Base-by-base conservation (phyloP, 768 basidiomycete genomes). In the Russula sp. region DNA sequence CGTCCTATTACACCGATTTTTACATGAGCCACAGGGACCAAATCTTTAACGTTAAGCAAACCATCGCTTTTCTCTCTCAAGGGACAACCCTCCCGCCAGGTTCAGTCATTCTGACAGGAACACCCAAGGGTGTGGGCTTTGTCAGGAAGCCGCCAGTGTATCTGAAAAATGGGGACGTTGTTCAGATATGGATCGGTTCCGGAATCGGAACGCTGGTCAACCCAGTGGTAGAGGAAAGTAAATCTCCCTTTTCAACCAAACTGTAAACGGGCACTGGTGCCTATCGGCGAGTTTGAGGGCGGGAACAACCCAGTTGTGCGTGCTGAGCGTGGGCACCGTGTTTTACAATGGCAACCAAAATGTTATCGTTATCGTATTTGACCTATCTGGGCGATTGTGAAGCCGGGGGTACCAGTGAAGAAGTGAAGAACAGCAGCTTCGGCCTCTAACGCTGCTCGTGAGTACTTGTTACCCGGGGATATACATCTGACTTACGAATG, bases 201-300 rank as follows among this genome's bases (percentile, higher is more conserved):
- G 90, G 90, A 6, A 85, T 94, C 54, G 91, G 91, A 10, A 89
- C 90, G 0, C 78, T 94, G 31, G 79, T 88, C 64, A 95, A 91
- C 71, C 80, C 85, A 47, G 88, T 94, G 13, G 77, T 83, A 48
- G 91, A 92, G 72, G 91, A 93, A 68, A 75, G 73, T 14, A 69
- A 70, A 59, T 31, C 55, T 9, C 40, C 57, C 56, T 40, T 64
- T 18, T 66, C 71, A 52, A 73, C 80, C n/a, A 84, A 77, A 64
- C 69, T 84, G 62, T 85, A 47, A 49, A 16, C 13, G 8, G 51
- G 22, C 20, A 35, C 7, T 10, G 18, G 34, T 2, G n/a, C 32
- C 2, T 37, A 37, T 10, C 35, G 10, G 53, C 53, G 37, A 39
- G 39, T 39, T 39, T 18, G 39, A 13, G 10, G 4, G n/a, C 18